A percentile compares a stretch with the other conserved stretches of the same genome.
Conservation (phyloP, 768 basidiomycete species). For the Tulasnella sp. region DNA sequence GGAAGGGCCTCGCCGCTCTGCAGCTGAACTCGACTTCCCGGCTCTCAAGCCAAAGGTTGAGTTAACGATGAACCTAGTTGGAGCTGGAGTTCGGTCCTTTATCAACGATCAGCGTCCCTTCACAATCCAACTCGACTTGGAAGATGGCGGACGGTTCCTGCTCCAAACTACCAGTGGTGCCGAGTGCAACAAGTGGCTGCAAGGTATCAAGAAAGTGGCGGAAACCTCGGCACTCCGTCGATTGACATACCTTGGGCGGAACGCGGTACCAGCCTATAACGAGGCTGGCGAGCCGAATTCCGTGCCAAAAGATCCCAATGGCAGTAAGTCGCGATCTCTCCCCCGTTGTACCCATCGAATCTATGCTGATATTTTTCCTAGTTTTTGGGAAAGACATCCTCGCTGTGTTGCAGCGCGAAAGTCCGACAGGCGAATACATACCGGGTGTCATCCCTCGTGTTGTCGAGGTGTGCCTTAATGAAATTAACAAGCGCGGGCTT, state of each 20-base stretch:
- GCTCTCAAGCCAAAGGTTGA: constrained; percentile 57
- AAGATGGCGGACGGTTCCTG: constrained; percentile 76
- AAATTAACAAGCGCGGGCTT: constrained; percentile 65
- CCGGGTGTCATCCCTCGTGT: constrained; percentile 54
- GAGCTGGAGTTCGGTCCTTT: constrained; percentile 56
- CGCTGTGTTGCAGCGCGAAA: constrained; percentile 56
- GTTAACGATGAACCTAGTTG: constrained; percentile 60
- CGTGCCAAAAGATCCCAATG: constrained; percentile 4
- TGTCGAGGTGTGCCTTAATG: constrained; percentile 51
- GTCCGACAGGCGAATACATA: constrained; percentile 35
- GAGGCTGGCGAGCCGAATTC: constrained; percentile 28
- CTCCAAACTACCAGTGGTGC: constrained; percentile 58
- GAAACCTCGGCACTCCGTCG: constrained; percentile 66
- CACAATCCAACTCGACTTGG: constrained; percentile 71
- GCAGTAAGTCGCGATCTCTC: neutral
- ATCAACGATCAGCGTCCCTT: constrained; percentile 75
- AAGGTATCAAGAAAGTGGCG: constrained; percentile 57
- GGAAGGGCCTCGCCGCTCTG: constrained; percentile 31
- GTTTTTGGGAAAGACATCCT: constrained; percentile 71
- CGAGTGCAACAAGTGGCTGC: constrained; percentile 70
- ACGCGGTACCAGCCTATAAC: constrained; percentile 58
- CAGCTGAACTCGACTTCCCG: constrained; percentile 63
- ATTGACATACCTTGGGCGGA: constrained; percentile 66
- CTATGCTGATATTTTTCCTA: constrained; percentile 20
- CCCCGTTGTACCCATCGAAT: neutral